phyloP scores from a whole-genome alignment of 2,329 filamentous ascomycete species.

The Bipolaris zeicola region DNA sequence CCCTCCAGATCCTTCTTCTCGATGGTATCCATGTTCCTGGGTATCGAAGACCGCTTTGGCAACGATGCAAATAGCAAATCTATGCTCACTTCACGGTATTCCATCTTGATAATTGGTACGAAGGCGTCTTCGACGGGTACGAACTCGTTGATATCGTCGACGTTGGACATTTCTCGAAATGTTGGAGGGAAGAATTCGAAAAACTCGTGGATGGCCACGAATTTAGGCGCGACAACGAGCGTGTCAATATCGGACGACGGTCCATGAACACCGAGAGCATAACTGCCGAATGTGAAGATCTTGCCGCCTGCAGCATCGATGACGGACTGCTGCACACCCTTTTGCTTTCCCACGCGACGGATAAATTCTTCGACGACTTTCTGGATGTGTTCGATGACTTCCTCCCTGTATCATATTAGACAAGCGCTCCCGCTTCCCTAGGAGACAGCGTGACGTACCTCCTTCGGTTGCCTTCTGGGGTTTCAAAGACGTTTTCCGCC shows the following conservation, averaged over 20 bases:
- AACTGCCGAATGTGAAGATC: constrained; percentile 96
- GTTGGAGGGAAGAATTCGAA: constrained; percentile 86
- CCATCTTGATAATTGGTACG: constrained; percentile 97
- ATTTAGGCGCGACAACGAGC: constrained; percentile 86
- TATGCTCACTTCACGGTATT: constrained; percentile 88
- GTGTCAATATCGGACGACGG: constrained; percentile 98
- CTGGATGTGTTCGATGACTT: constrained; percentile 78
- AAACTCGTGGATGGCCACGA: constrained; percentile 87
- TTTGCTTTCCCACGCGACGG: constrained; percentile 74
- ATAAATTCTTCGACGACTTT: constrained; percentile 86
- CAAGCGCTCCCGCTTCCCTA: not conserved
- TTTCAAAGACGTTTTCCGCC: constrained; percentile 89
- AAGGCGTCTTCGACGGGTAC: constrained; percentile 87
- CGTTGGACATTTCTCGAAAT: constrained; percentile 74
- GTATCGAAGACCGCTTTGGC: constrained; percentile 49
- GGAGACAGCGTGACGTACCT: constrained; percentile 62
- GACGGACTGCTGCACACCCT: constrained; percentile 74
- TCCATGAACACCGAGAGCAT: constrained; percentile 89
- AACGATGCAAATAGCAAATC: constrained; percentile 75
- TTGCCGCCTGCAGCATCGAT: constrained; percentile 86
- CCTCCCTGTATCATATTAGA: constrained; percentile 58
- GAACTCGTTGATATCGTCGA: constrained; percentile 82
- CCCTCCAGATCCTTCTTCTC: constrained; percentile 86
- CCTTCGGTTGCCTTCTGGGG: constrained; percentile 78
- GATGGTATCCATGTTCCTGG: constrained; percentile 71